Conservation (phyloP, 1,284 basidiomycete species). For the Puccinia coronata region DNA sequence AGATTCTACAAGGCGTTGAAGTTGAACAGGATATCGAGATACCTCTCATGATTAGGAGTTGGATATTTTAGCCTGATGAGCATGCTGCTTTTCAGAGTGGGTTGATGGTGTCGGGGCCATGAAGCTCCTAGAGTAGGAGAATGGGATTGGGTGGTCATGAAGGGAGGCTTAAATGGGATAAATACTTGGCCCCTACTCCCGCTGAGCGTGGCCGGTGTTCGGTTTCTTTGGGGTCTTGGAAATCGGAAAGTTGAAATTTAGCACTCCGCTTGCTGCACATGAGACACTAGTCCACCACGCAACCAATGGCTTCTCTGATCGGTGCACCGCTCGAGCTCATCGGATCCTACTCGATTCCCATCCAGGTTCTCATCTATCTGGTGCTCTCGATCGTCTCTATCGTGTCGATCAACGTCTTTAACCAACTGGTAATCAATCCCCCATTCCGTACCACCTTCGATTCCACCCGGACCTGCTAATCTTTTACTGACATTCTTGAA, state of each 20-base stretch:
- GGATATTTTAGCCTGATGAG: too few relatives aligned
- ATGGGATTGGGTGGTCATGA: too few relatives aligned
- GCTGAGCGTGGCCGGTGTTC: background rate
- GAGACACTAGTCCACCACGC: background rate
- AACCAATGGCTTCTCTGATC: background rate
- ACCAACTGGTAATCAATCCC: constrained; percentile 5
- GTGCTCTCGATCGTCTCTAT: background rate
- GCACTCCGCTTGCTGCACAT: too few relatives aligned
- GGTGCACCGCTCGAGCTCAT: background rate
- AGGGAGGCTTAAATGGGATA: background rate
- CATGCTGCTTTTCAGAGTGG: too few relatives aligned
- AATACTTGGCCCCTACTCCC: background rate
- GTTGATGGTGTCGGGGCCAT: too few relatives aligned
- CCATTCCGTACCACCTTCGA: background rate
- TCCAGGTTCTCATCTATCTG: background rate
- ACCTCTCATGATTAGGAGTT: too few relatives aligned
- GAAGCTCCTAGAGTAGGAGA: too few relatives aligned
- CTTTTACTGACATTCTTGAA: background rate
- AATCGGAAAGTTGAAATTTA: too few relatives aligned
- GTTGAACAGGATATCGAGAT: too few relatives aligned
- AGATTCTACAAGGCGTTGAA: too few relatives aligned
- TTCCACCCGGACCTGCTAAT: too few relatives aligned
- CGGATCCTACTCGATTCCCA: constrained; percentile 1
- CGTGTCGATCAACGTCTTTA: constrained; percentile 14
- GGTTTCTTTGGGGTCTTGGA: background rate